Conservation (phyloP, 139 green algal genomes). For the Yamagishiella unicocca region DNA sequence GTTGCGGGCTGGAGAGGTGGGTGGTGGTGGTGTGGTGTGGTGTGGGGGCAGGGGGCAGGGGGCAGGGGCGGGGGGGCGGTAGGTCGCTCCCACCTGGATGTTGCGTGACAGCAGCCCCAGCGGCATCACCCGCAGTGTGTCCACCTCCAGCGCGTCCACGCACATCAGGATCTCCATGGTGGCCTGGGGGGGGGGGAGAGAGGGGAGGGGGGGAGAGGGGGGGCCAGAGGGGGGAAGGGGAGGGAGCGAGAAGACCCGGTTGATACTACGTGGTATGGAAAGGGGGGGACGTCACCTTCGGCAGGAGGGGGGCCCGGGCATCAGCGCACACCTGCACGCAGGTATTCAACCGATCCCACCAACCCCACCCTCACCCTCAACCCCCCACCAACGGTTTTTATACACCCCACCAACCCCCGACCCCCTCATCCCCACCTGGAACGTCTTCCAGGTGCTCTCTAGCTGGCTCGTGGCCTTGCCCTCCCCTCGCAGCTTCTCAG, state of each 20-base stretch:
- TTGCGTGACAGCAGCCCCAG: conserved; percentile 80
- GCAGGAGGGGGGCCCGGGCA: too few species aligned
- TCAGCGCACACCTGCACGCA: too few species aligned
- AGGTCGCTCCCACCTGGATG: conserved; percentile 60
- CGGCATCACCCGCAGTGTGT: conserved; percentile 61
- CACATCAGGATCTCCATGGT: conserved; percentile 71
- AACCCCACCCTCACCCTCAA: too few species aligned
- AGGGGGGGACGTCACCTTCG: too few species aligned
- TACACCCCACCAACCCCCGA: too few species aligned
- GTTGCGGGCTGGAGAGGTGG: too few species aligned
- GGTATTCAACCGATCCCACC: too few species aligned
- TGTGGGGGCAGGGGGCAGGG: neutral
- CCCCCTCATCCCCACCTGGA: conserved; percentile 49
- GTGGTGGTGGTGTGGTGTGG: neutral
- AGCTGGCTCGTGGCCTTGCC: conserved; percentile 8
- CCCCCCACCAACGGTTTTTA: too few species aligned
- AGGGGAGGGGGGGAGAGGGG: neutral
- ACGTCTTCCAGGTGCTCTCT: conserved; percentile 51
- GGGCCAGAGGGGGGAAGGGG: neutral
- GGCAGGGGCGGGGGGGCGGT: neutral
- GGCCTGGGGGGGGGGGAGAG: conserved; percentile 38
- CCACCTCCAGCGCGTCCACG: conserved; percentile 62
- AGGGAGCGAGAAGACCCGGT: neutral
- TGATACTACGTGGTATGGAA: too few species aligned
- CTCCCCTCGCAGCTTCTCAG: conserved; percentile 54